Evolutionary conservation across 1,139 yeast species (phyloP), one percentile per base, ranked within the genome.

Genomic region (Saccharomyces hybrid): DNA sequence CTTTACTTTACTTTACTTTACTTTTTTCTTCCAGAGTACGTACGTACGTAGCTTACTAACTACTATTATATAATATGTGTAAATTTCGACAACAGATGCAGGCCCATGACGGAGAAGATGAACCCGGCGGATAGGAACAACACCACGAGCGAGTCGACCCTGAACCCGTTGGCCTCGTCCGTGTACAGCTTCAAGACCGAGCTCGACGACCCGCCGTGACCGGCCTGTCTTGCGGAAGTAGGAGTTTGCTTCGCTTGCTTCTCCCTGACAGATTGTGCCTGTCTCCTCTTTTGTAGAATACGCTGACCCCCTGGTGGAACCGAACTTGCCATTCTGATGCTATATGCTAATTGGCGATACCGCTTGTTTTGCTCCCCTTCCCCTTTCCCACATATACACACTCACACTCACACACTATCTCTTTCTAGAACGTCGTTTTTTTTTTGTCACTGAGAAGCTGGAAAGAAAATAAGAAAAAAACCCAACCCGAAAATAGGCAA

Each of bases 121-220:
- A 93, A 93, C 25, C 96, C 96, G 58, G 93, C 91, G 48, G 97
- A 96, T 72, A 93, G 80, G 63, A 91, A 95, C 75, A 93, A 81
- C 49, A 93, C 96, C 51, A 91, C 96, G 65, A 91, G 82, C 26
- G 98, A 98, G 73, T 91, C 98, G 57, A 91, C 96, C 72, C 93
- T 85, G 68, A 93, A 81, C 51, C 98, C 98, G 68, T 88, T 90
- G 47, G 97, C 96, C 75, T 93, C 98, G 66, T 91, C 98, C 44
- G 97, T 90, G 79, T 90, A 93, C 61, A 93, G 82, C 76, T 91
- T 91, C 76, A 93, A 80, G 85, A 91, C 85, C 56, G 96, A 88
- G 64, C 93, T 86, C 44, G 96, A 82, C 51, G 96, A 88, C 51
- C 99, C 99, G 60, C 96, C 98, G 55, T 96, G 96, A 55, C 98